Conservation (phyloP, 306 rosid genomes). For the Astragalus membranaceus region DNA sequence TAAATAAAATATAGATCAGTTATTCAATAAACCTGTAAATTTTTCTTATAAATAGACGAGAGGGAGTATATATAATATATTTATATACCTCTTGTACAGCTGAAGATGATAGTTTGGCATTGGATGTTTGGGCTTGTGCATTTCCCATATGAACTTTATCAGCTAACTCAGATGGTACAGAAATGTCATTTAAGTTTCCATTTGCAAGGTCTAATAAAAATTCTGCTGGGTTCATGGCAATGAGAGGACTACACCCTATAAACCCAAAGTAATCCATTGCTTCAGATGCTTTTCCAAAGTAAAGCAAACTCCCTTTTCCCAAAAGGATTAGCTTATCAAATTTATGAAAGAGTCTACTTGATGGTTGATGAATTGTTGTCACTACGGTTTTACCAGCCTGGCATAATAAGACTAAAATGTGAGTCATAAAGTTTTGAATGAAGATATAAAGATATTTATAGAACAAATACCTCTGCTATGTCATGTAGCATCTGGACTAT, state of each 20-base stretch:
- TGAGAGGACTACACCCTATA: constrained; percentile 82
- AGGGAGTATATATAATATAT: too few relatives aligned
- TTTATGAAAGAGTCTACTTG: constrained; percentile 90
- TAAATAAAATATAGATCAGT: neutral
- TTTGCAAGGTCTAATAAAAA: constrained; percentile 92
- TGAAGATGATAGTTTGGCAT: constrained; percentile 70
- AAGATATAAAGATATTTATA: too few relatives aligned
- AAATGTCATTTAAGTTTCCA: constrained; percentile 76
- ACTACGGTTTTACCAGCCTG: constrained; percentile 98
- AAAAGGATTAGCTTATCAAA: constrained; percentile 90
- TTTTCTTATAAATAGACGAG: too few relatives aligned
- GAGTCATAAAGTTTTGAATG: neutral
- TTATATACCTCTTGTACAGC: constrained; percentile 76
- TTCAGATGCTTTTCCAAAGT: constrained; percentile 91
- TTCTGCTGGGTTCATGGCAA: constrained; percentile 97
- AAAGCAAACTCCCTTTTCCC: constrained; percentile 87
- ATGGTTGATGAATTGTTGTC: constrained; percentile 97
- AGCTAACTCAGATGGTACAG: constrained; percentile 84
- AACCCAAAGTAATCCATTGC: constrained; percentile 69
- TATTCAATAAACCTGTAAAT: too few relatives aligned
- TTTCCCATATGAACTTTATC: constrained; percentile 68
- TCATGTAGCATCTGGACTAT: constrained; percentile 90
- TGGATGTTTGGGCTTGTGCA: constrained; percentile 42
- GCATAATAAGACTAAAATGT: neutral
- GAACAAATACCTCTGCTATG: constrained; percentile 66